Percentiles rank a stretch among this genome's conserved stretches.
Conservation (phyloP, 805 yeast species). For the Candida multigemmis region DNA sequence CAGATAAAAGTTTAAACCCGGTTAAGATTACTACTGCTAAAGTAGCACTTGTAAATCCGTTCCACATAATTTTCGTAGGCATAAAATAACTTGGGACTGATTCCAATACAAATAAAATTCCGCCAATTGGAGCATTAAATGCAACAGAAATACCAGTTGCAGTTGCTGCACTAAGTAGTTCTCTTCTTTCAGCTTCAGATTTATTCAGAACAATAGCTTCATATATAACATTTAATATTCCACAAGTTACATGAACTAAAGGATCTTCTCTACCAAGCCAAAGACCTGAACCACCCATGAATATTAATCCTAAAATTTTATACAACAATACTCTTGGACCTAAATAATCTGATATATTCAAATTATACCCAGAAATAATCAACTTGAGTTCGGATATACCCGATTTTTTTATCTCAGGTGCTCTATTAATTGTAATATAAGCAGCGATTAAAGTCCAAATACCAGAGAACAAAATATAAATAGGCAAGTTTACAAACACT, state of each 20-base stretch:
- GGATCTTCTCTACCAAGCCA: constrained; percentile 90
- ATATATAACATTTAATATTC: constrained; percentile 34
- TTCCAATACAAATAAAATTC: constrained; percentile 72
- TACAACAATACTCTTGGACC: constrained; percentile 41
- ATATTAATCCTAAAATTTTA: constrained; percentile 49
- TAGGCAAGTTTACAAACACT: constrained; percentile 23
- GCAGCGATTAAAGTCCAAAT: constrained; percentile 17
- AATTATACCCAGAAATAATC: constrained; percentile 56
- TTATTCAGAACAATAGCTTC: constrained; percentile 7
- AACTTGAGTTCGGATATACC: constrained; percentile 73
- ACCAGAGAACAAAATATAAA: constrained; percentile 20
- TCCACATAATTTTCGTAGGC: constrained; percentile 68
- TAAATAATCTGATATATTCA: constrained; percentile 38
- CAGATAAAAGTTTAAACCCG: constrained; percentile 30
- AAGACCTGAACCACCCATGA: constrained; percentile 67
- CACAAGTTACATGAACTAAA: constrained; percentile 67
- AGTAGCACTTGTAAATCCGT: constrained; percentile 72
- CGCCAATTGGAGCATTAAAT: constrained; percentile 82
- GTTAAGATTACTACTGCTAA: constrained; percentile 53
- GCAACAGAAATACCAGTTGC: constrained; percentile 84
- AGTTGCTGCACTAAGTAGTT: constrained; percentile 61
- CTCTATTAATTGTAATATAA: constrained; percentile 15
- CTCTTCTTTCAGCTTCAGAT: constrained; percentile 58
- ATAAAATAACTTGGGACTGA: constrained; percentile 56
- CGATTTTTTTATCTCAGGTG: constrained; percentile 28